Evolutionary conservation across 768 basidiomycete species (phyloP).

Genomic region (Boletales sp.): DNA sequence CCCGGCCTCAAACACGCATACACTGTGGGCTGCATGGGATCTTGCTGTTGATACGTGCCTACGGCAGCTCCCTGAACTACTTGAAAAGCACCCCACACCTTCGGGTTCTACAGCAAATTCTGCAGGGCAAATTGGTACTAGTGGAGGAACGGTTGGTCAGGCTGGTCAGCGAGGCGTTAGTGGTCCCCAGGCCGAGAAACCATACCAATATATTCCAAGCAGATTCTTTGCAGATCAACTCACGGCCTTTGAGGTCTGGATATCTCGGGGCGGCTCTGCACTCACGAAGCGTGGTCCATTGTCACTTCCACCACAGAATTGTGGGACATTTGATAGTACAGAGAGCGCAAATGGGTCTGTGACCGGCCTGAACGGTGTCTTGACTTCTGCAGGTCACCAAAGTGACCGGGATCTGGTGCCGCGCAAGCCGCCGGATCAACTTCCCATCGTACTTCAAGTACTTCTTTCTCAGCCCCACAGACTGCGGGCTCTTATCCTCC

Average conservation of each 20-base stretch:
- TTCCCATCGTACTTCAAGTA: slow-evolving; percentile 97
- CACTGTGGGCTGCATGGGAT: slow-evolving; percentile 97
- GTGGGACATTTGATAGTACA: slow-evolving; percentile 26
- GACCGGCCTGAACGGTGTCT: slow-evolving; percentile 16
- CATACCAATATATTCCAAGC: slow-evolving; percentile 78
- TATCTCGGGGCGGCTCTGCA: slow-evolving; percentile 87
- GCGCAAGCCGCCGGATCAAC: slow-evolving; percentile 92
- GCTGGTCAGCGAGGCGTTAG: slow-evolving; percentile 16
- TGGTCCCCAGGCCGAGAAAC: slow-evolving; percentile 36
- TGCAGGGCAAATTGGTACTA: slow-evolving; percentile 8
- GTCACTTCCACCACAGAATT: slow-evolving; percentile 56
- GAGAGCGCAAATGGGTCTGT: slow-evolving; percentile 14
- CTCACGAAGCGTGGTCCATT: slow-evolving; percentile 73
- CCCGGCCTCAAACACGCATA: slow-evolving; percentile 94
- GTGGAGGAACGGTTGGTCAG: slow-evolving; percentile 15
- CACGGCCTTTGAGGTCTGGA: slow-evolving; percentile 98
- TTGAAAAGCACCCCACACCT: slow-evolving; percentile 39
- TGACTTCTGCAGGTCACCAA: slow-evolving; percentile 4
- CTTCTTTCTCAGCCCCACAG: slow-evolving; percentile 95
- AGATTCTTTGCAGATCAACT: slow-evolving; percentile 95
- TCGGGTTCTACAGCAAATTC: slow-evolving; percentile 20
- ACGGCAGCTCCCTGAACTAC: slow-evolving; percentile 85
- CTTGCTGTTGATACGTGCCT: slow-evolving; percentile 93
- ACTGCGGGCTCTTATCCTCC: slow-evolving; percentile 88
- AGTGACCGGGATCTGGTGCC: slow-evolving; percentile 56